Evolutionary conservation across 2,329 filamentous ascomycete species (phyloP), one percentile per base, ranked within the genome.

Genomic region (Rhynchosporium agropyri): DNA sequence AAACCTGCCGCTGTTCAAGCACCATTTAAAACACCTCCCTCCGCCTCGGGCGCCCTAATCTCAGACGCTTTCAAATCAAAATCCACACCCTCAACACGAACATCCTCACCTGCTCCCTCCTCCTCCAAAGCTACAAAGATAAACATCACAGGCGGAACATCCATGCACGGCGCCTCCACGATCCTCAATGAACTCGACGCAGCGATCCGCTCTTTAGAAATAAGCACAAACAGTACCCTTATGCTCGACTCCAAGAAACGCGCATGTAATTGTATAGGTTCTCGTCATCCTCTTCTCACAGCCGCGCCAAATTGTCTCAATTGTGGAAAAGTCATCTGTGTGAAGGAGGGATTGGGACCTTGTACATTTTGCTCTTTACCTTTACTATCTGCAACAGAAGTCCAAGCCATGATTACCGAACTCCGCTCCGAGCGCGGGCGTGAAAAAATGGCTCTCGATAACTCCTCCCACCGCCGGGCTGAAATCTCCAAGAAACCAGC

Each of bases 281-380:
- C 90, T 0, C 85, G 91, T 1, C 95, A 99, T 75, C 91, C 94
- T 0, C 83, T 98, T 2, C 89, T 97, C 50, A 86, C 86, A n/a
- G 92, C 94, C 0, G 92, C 93, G 0, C 95, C 95, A 0, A 99
- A 98, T 74, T 99, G 95, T 74, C 79, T 96, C 15, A 88, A 84
- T 50, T 99, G 95, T 71, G 95, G 95, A 63, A 98, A 98, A 75
- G 92, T 99, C 12, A 89, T 98, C 60, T 99, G 95, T 75, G 86
- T 96, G 29, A 93, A 95, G 72, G 93, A 99, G 76, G 95, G 95
- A 0, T 81, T 98, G 0, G 94, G 94, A 0, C 94, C 94, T 0
- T 99, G 95, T 76, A 97, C 94, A 0, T 97, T 91, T 73, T 99
- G 95, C 78, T 87, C 87, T 0, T 81, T 84, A 0, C 86, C 91